Evolutionary conservation across 1,284 basidiomycete species (phyloP), one percentile per base, ranked within the genome.

Genomic region (Pholiota adiposa): DNA sequence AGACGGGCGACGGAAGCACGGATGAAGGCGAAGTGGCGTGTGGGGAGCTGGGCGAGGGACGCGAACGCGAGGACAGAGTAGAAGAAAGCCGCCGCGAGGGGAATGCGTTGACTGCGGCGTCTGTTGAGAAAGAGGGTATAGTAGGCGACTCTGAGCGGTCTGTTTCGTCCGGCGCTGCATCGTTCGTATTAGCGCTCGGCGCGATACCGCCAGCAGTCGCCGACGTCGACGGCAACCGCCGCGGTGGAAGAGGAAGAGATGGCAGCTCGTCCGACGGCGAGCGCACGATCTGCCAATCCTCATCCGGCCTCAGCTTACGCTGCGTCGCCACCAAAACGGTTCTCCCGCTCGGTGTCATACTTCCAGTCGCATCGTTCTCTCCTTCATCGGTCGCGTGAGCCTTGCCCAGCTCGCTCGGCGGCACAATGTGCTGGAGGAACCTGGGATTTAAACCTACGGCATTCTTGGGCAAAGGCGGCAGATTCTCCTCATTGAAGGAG

Each of bases 391-490:
- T 43, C 41, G 54, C 19, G 78, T 68, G 50, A 51, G 41, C 38
- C 44, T 74, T 74, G 12, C 73, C 67, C 7, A 86, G 72, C 64
- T 87, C 83, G 18, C 73, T 75, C 0, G 85, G 85, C 2, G 83
- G 72, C 11, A 87, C 67, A 65, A 87, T 87, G 60, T 82, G 80
- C 58, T 79, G 78, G 0, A 66, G 69, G 0, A 75, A 29, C n/a
- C n/a, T n/a, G n/a, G n/a, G n/a, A n/a, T n/a, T n/a, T n/a, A n/a
- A n/a, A n/a, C n/a, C n/a, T 56, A 8, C 36, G 48, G 12, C 41
- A 16, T 66, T 46, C 38, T 64, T 71, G 2, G 79, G 78, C 36
- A 78, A 55, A 0, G 78, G 79, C 3, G 81, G 77, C 0, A 62
- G 31, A 0, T 73, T 60, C 19, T 80, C 75, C 8, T 83, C 81